A percentile compares a stretch with the other conserved stretches of the same genome.
These are phyloP conservation scores for Cladosporium sp. DNA, from an alignment of 2,329 filamentous ascomycete species.

Conservation along the genomic window DNA sequence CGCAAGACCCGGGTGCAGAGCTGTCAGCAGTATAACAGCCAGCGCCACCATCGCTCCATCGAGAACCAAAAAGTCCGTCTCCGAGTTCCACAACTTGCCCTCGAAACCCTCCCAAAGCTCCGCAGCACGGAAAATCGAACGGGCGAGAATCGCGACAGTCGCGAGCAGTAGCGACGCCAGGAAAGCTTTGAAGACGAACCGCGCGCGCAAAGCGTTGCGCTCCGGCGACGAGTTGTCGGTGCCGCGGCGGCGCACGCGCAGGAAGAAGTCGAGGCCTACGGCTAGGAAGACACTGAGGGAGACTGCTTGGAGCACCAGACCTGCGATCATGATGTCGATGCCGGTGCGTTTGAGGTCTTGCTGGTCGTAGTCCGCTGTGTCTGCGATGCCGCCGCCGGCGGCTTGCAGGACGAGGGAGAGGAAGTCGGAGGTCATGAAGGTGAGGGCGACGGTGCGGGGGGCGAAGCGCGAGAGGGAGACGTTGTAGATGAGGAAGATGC, in stretches of 20 bases:
- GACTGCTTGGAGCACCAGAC: constrained; percentile 62
- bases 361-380: constrained; percentile 37
- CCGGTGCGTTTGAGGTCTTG: constrained; percentile 43
- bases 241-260: constrained; percentile 10
- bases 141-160: constrained; percentile 63
- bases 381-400: constrained; percentile 50
- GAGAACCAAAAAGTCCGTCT: constrained; percentile 52
- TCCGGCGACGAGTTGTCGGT: neutral
- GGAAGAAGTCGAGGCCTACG: constrained; percentile 10
- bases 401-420: constrained; percentile 59
- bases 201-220: neutral
- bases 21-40: constrained; percentile 48
- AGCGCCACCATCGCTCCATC: constrained; percentile 58
- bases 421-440: constrained; percentile 60
- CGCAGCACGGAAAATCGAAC: constrained; percentile 65
- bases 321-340: constrained; percentile 66
- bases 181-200: constrained; percentile 56
- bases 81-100: constrained; percentile 57
- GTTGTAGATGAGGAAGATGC: constrained; percentile 44
- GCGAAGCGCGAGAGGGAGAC: constrained; percentile 30
- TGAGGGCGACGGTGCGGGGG: constrained; percentile 47
- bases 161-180: constrained; percentile 56
- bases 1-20: constrained; percentile 50
- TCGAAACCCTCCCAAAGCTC: constrained; percentile 66
- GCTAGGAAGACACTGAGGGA: constrained; percentile 59